Conservation (phyloP, 1,139 yeast species). For the Barnettozyma hawaiiensis region DNA sequence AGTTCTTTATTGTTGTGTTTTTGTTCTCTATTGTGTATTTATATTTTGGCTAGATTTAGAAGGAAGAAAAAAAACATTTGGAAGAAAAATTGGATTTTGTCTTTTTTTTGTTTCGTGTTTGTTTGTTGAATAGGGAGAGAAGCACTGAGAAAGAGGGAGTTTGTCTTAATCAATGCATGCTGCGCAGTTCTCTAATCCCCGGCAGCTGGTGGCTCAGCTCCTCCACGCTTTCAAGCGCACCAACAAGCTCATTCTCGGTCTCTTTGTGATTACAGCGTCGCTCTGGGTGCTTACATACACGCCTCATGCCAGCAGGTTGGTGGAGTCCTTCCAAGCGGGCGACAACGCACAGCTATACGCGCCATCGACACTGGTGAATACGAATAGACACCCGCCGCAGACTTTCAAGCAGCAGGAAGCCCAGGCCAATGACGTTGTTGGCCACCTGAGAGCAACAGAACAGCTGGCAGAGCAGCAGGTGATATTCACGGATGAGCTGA, state of each 20-base stretch:
- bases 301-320: not conserved
- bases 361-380: not conserved
- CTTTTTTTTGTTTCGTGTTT: not conserved
- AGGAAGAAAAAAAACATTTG: too few relatives aligned
- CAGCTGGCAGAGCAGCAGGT: slow-evolving; percentile 3
- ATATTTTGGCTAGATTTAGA: too few relatives aligned
- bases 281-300: slow-evolving; percentile 1
- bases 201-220: not conserved
- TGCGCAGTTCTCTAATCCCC: not conserved
- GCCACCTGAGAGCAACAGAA: slow-evolving; percentile 3
- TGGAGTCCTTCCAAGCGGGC: not conserved
- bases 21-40: too few relatives aligned
- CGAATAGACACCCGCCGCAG: not conserved
- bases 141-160: not conserved
- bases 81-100: too few relatives aligned
- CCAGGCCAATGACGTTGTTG: slow-evolving; percentile 6
- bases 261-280: not conserved
- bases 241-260: not conserved
- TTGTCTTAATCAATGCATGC: too few relatives aligned
- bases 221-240: not conserved
- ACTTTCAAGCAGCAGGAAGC: not conserved
- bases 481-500: not conserved
- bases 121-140: not conserved
- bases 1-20: too few relatives aligned
- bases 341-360: not conserved